Conservation (phyloP, 768 basidiomycete species). For the Podaxis sp. region DNA sequence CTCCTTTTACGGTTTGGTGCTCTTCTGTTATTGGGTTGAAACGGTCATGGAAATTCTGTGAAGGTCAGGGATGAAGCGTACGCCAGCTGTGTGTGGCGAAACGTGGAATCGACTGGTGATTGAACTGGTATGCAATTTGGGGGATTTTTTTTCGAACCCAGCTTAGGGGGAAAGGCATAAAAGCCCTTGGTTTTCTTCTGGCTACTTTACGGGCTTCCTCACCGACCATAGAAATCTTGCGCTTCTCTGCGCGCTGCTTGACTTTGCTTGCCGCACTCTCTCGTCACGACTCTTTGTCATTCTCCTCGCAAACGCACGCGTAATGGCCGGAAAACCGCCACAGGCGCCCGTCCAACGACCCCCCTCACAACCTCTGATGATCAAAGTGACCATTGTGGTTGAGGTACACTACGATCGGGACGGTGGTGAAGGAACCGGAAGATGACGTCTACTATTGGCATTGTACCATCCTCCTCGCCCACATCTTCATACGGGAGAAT, state of each 20-base stretch:
- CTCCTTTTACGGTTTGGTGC: constrained; percentile 1
- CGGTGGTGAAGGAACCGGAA: too few relatives aligned
- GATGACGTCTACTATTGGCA: too few relatives aligned
- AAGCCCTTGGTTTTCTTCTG: background rate
- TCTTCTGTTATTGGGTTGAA: background rate
- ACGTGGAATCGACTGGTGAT: background rate
- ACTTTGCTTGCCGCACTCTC: background rate
- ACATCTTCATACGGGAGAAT: background rate
- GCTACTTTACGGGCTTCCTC: background rate
- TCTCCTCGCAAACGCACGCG: too few relatives aligned
- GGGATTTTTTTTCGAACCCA: constrained; percentile 1
- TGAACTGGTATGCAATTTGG: background rate
- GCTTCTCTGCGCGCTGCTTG: background rate
- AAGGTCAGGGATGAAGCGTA: background rate
- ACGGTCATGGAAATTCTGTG: background rate
- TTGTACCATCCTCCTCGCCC: background rate
- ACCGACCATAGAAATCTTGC: background rate
- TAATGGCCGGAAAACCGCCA: too few relatives aligned
- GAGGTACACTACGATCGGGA: too few relatives aligned
- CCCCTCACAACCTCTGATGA: too few relatives aligned
- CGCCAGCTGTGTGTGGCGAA: background rate
- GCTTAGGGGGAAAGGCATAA: background rate
- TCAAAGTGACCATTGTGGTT: too few relatives aligned
- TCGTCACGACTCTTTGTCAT: background rate
- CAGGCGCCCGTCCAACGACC: too few relatives aligned